phyloP scores from a whole-genome alignment of 306 rosid species.

The Prunus padus region DNA sequence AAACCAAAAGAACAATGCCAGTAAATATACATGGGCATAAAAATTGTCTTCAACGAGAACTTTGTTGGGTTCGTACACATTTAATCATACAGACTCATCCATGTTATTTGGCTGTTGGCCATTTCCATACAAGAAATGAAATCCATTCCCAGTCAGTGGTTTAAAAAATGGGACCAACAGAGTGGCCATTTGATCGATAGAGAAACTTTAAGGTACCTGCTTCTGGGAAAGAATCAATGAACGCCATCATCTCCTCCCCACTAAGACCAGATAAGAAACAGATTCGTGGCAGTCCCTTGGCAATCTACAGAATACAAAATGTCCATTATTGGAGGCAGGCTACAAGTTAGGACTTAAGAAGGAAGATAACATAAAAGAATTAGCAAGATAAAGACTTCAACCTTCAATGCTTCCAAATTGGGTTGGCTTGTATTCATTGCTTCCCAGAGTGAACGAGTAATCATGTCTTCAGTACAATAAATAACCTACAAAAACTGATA shows the following conservation, averaged over 20 bases:
- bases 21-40: neutral
- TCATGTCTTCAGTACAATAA: slow-evolving; percentile 80
- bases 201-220: slow-evolving; percentile 45
- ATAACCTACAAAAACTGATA: slow-evolving; percentile 46
- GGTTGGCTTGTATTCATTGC: slow-evolving; percentile 70
- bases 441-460: slow-evolving; percentile 70
- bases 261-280: slow-evolving; percentile 91
- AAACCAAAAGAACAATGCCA: neutral
- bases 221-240: slow-evolving; percentile 86
- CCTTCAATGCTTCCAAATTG: slow-evolving; percentile 62
- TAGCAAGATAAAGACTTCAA: slow-evolving; percentile 28
- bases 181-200: neutral
- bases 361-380: neutral
- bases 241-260: slow-evolving; percentile 97
- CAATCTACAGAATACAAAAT: slow-evolving; percentile 52
- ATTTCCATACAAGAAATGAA: neutral
- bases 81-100: no score
- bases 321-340: neutral
- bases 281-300: slow-evolving; percentile 76
- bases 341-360: neutral
- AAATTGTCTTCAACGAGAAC: neutral
- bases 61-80: no score
- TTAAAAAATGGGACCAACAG: neutral
- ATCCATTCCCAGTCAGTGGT: neutral
- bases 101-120: neutral